Conservation (phyloP, 257 asterid genomes). For the Verbascum thapsus region DNA sequence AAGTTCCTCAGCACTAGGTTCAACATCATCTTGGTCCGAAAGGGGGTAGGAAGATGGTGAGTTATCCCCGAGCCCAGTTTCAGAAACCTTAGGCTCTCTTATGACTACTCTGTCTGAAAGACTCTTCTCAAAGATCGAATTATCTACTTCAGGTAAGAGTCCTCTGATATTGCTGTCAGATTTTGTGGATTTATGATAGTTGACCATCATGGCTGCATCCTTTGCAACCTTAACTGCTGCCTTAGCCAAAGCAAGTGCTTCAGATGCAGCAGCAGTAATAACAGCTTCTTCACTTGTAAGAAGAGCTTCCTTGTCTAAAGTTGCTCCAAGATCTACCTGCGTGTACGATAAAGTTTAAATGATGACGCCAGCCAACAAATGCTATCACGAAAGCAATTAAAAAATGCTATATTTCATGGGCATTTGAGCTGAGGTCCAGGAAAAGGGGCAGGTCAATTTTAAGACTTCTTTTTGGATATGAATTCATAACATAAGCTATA, state of each 20-base stretch:
- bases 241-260: conserved; percentile 88
- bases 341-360: conserved; percentile 29
- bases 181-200: conserved; percentile 37
- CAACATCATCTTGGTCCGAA: conserved; percentile 52
- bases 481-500: no score
- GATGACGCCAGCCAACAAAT: no score
- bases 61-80: conserved; percentile 34
- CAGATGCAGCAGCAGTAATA: conserved; percentile 85
- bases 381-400: conserved; percentile 2
- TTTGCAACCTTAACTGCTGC: conserved; percentile 86
- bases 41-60: conserved; percentile 33
- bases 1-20: conserved; percentile 72
- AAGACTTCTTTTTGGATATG: no score
- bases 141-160: conserved; percentile 27
- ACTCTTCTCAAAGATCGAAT: conserved; percentile 34
- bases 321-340: conserved; percentile 57
- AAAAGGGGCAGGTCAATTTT: no score
- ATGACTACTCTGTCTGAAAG: conserved; percentile 38
- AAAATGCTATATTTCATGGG: no score
- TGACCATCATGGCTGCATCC: conserved; percentile 71
- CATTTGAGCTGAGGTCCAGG: no score
- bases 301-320: conserved; percentile 50
- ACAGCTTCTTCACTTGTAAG: conserved; percentile 70
- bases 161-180: conserved; percentile 27
- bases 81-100: conserved; percentile 42